A percentile compares a stretch with the other conserved stretches of the same genome.
Evolutionary conservation across 805 yeast genomes (phyloP).

Genomic region (Yarrowia sp.): DNA sequence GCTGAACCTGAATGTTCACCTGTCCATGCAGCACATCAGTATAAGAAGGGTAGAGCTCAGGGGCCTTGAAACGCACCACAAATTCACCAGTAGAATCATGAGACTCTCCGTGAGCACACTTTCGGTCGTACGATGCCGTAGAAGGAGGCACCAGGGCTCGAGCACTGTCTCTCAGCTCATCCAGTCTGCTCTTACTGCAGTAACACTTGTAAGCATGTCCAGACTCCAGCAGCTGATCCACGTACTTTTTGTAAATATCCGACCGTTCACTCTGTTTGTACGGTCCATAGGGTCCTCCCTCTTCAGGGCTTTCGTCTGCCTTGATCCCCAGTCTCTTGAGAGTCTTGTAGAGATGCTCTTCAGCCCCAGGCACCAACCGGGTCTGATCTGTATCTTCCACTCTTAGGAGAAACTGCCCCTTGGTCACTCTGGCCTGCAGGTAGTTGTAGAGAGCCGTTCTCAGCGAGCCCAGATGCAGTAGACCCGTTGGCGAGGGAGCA

Average conservation of each 20-base stretch:
- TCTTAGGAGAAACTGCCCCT: constrained; percentile 77
- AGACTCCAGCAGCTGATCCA: constrained; percentile 51
- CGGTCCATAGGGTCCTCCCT: constrained; percentile 61
- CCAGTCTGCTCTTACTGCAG: constrained; percentile 78
- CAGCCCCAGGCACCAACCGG: constrained; percentile 78
- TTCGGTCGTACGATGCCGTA: constrained; percentile 85
- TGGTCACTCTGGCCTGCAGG: constrained; percentile 71
- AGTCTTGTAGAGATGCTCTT: constrained; percentile 69
- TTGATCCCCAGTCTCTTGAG: constrained; percentile 72
- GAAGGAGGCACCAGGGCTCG: constrained; percentile 79
- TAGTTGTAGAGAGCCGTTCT: constrained; percentile 92
- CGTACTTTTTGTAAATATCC: constrained; percentile 61
- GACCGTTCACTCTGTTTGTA: constrained; percentile 82
- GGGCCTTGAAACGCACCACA: constrained; percentile 76
- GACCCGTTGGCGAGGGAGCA: constrained; percentile 98
- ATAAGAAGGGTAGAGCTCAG: constrained; percentile 64
- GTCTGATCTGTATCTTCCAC: constrained; percentile 91
- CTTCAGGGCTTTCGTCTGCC: constrained; percentile 80
- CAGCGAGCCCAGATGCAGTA: constrained; percentile 87
- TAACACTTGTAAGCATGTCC: constrained; percentile 85
- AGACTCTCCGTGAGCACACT: constrained; percentile 52
- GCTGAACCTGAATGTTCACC: constrained; percentile 75
- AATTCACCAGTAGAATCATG: constrained; percentile 40
- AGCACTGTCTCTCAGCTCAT: constrained; percentile 67
- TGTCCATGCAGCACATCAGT: constrained; percentile 75